Conservation (phyloP, 768 basidiomycete species). For the Russula compacta region DNA sequence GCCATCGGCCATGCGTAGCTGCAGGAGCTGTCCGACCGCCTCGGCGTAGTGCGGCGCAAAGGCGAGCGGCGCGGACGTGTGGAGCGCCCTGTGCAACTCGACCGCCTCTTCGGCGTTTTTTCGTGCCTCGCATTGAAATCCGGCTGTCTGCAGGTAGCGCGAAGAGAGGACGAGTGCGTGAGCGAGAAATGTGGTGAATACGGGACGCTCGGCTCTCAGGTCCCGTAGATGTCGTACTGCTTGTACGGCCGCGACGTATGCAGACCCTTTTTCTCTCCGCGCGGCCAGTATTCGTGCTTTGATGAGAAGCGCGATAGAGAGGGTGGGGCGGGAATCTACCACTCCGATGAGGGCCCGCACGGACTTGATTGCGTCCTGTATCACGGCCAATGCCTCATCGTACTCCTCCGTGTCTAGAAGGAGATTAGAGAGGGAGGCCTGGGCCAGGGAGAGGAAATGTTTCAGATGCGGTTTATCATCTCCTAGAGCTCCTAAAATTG, state of each 20-base stretch:
- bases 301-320: conserved; percentile 5
- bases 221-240: conserved; percentile 4
- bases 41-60: conserved; percentile 9
- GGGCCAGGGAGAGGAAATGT: conserved; percentile 4
- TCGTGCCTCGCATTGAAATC: conserved; percentile 8
- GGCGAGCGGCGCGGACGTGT: not conserved
- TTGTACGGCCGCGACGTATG: conserved; percentile 4
- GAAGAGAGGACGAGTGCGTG: conserved; percentile 1
- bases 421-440: conserved; percentile 6
- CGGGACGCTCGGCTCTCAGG: conserved; percentile 5
- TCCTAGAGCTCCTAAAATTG: not conserved
- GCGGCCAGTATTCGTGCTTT: not conserved
- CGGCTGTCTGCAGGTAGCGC: conserved; percentile 3
- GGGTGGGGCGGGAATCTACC: conserved; percentile 8
- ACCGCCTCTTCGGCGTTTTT: conserved; percentile 8
- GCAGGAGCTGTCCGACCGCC: conserved; percentile 7
- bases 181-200: not conserved
- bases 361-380: conserved; percentile 9
- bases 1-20: not conserved
- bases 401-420: conserved; percentile 5
- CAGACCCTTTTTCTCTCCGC: not conserved
- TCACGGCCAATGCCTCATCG: not conserved
- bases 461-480: conserved; percentile 5
- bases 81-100: not conserved
- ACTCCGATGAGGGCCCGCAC: conserved; percentile 7